Base-by-base conservation (phyloP, 2,329 filamentous ascomycete genomes). In the Coniochaeta prunicola region DNA sequence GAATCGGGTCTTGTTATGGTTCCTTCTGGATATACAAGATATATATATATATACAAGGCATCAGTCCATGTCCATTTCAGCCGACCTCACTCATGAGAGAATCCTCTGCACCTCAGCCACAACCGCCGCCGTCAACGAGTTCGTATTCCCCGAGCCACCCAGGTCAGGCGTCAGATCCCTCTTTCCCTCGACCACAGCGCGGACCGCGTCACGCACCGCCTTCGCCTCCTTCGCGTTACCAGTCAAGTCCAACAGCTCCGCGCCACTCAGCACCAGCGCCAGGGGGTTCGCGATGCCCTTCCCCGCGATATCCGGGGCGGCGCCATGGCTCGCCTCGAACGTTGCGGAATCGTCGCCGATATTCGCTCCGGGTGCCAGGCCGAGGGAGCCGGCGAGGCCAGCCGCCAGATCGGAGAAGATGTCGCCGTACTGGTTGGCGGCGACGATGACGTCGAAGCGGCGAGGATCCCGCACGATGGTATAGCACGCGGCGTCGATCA, bases 401-500 rank as follows among this genome's bases (percentile, higher is more conserved):
- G 85, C 84, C 6, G 84, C 85, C 10, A 88, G 76, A 65, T 88
- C 84, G 1, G 82, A 85, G 4, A 87, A 74, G 60, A 87, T 86
- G 62, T 87, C 84, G 1, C 82, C 83, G 40, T 70, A 80, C 68
- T 85, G 66, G 63, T 87, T 86, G 19, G 80, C 84, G 1, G 81
- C 83, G 36, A 86, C 83, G 57, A 86, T 81, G 0, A 83, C 85
- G 63, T 86, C 84, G 28, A 86, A 70, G 1, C 74, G 77, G 61
- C 80, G 72, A 0, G 83, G 83, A 60, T 80, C 78, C 61, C 83
- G 70, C 2, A 84, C 81, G 76, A 86, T 86, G 24, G 83, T 76
- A 33, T 80, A 81, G 0, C 83, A 85, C 77, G 86, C 82, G 12
- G 84, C 83, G 67, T 86, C 84, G 24, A 87, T n/a, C 8, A 42